Conservation (phyloP, 1,139 yeast genomes). For the Casaregolazyma lundiana region DNA sequence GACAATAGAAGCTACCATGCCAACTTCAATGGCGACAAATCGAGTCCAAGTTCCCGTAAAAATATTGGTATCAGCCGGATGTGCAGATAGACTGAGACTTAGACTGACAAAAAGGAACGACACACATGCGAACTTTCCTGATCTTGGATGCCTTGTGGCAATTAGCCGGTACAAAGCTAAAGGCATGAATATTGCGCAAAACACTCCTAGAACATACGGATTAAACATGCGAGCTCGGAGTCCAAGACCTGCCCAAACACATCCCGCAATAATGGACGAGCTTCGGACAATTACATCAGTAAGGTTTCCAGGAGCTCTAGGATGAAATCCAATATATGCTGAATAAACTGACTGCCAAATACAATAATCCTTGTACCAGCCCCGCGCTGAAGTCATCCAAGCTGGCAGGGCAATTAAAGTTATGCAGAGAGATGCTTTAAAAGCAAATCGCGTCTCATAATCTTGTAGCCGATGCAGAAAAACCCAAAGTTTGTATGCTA, state of each 20-base stretch:
- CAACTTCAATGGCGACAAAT: slow-evolving; percentile 38
- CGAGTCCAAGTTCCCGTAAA: slow-evolving; percentile 38
- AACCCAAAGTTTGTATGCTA: slow-evolving; percentile 34
- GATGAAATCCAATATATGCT: slow-evolving; percentile 39
- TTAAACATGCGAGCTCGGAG: slow-evolving; percentile 37
- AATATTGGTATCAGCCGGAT: slow-evolving; percentile 11
- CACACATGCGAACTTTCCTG: slow-evolving; percentile 40
- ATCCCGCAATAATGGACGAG: slow-evolving; percentile 37
- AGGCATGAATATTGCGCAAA: slow-evolving; percentile 36
- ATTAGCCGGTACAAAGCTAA: slow-evolving; percentile 36
- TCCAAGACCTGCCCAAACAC: slow-evolving; percentile 46
- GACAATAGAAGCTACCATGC: slow-evolving; percentile 36
- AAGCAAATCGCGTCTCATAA: slow-evolving; percentile 41
- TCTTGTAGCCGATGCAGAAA: slow-evolving; percentile 34
- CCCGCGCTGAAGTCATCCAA: slow-evolving; percentile 38
- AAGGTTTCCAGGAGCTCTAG: slow-evolving; percentile 43
- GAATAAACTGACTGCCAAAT: slow-evolving; percentile 43
- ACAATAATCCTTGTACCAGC: slow-evolving; percentile 41
- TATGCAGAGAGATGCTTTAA: slow-evolving; percentile 37
- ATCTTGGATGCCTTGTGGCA: slow-evolving; percentile 36
- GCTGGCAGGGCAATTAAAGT: slow-evolving; percentile 41
- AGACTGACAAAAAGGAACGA: slow-evolving; percentile 41
- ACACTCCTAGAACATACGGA: slow-evolving; percentile 40
- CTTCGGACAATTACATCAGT: slow-evolving; percentile 36
- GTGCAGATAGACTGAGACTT: slow-evolving; percentile 15